phyloP scores from a whole-genome alignment of 768 basidiomycete genomes.

The Tylopilus subfusipes region DNA sequence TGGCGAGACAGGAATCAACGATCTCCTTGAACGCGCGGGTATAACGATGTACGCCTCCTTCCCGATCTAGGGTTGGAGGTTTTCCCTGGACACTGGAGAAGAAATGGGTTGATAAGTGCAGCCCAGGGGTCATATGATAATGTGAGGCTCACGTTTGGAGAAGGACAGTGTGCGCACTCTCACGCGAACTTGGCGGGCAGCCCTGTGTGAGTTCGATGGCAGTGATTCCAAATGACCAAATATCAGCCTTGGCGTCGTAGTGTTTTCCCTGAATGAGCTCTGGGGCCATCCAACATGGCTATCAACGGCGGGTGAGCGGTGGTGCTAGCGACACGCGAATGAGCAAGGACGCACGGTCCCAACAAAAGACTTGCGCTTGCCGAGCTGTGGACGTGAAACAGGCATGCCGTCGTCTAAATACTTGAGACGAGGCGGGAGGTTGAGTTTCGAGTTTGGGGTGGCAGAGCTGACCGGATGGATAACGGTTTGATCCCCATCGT shows the following conservation, averaged over 20 bases:
- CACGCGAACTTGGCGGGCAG: slow-evolving; percentile 77
- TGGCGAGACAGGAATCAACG: slow-evolving; percentile 75
- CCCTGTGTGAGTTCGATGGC: slow-evolving; percentile 87
- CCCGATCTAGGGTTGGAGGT: slow-evolving; percentile 72
- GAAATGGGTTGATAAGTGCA: not conserved
- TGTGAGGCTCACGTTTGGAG: slow-evolving; percentile 58
- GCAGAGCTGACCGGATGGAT: slow-evolving; percentile 5
- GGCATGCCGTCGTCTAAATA: not conserved
- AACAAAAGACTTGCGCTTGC: slow-evolving; percentile 89
- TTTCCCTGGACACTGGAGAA: slow-evolving; percentile 63
- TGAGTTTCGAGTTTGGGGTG: slow-evolving; percentile 37
- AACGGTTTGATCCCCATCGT: slow-evolving; percentile 50
- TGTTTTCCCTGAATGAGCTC: slow-evolving; percentile 82
- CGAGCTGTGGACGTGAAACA: slow-evolving; percentile 43
- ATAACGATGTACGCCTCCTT: slow-evolving; percentile 69
- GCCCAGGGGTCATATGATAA: not conserved
- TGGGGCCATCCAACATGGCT: slow-evolving; percentile 98
- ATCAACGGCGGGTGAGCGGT: slow-evolving; percentile 3
- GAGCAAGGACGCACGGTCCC: slow-evolving; percentile 61
- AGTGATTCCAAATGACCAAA: slow-evolving; percentile 98
- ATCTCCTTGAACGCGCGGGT: slow-evolving; percentile 81
- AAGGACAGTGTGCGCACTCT: slow-evolving; percentile 69
- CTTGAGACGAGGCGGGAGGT: slow-evolving; percentile 21
- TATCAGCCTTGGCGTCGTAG: slow-evolving; percentile 86
- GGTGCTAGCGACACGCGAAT: not conserved